Evolutionary conservation across 2,329 filamentous ascomycete species (phyloP), one percentile per base, ranked within the genome.

Genomic region (Cladosporium sp.): DNA sequence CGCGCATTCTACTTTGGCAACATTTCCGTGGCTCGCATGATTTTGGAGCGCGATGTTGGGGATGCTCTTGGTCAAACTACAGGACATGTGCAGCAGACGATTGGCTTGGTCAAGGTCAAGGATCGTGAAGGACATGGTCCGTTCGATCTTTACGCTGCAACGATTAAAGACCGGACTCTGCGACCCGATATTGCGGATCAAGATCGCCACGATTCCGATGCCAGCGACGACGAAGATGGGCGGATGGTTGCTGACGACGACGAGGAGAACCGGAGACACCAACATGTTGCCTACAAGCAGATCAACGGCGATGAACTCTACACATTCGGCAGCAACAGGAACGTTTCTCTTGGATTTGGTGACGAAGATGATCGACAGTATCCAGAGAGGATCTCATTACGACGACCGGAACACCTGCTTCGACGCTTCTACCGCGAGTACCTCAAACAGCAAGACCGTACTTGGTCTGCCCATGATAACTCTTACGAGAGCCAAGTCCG

Each of bases 241-340:
- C 78, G 80, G 0, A 78, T 78, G 63, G 84, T 82, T 5, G 86
- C 85, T 1, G 85, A 86, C 10, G 84, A 86, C 49, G 87, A 87
- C 12, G 64, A 73, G 44, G 68, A 65, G 34, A 44, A 57, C 34
- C 34, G 51, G 18, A 64, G 61, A 32, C 58, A 65, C 36, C 58
- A 59, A 2, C 66, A 67, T 26, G 73, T 75, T n/a, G 41, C 67
- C 0, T 71, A 67, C 41, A 51, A 72, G 52, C 70, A 79, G 62
- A 73, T 89, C 30, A 77, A 82, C 26, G 94, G 92, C 10, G 92
- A 97, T 73, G 95, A 99, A 75, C 81, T 97, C 0, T 98, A 92
- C 74, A 90, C 92, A 0, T 97, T 98, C 78, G 95, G 95, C 59
- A 98, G 93, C 79, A 99, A 97, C 79, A 96, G 95, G 75, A 99